Evolutionary conservation across 2,329 filamentous ascomycete genomes (phyloP).

Genomic region (Shiraia bambusicola): DNA sequence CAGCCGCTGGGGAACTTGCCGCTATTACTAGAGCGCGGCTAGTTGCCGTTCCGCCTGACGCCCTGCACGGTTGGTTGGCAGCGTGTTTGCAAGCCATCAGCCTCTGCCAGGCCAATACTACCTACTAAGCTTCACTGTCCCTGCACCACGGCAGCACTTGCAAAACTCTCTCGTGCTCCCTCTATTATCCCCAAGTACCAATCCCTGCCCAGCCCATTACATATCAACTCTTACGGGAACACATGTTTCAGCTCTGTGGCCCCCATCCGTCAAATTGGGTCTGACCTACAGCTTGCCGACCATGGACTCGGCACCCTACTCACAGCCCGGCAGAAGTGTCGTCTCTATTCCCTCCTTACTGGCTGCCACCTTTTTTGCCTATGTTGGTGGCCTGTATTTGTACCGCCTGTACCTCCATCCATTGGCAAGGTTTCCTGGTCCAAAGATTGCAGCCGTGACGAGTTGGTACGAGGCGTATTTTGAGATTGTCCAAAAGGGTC

Average conservation of each 20-base stretch:
- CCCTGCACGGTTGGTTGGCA: too few relatives aligned
- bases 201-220: background rate
- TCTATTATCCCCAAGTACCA: background rate
- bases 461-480: conserved; percentile 41
- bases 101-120: too few relatives aligned
- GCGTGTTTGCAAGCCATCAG: too few relatives aligned
- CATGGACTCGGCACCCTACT: conserved; percentile 14
- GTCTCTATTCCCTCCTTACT: conserved; percentile 15
- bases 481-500: conserved; percentile 34
- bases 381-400: conserved; percentile 25
- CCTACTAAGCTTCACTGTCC: too few relatives aligned
- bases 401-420: conserved; percentile 50
- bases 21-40: too few relatives aligned
- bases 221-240: conserved; percentile 4
- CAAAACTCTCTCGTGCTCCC: background rate
- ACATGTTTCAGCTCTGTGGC: conserved; percentile 10
- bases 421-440: conserved; percentile 49
- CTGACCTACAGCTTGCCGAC: conserved; percentile 4
- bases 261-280: conserved; percentile 1
- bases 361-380: conserved; percentile 13
- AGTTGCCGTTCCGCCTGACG: too few relatives aligned
- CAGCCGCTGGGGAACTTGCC: too few relatives aligned
- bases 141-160: too few relatives aligned
- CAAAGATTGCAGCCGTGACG: conserved; percentile 35
- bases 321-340: conserved; percentile 2